phyloP scores from a whole-genome alignment of 169 alveolate species.

The Cryptosporidium tyzzeri region DNA sequence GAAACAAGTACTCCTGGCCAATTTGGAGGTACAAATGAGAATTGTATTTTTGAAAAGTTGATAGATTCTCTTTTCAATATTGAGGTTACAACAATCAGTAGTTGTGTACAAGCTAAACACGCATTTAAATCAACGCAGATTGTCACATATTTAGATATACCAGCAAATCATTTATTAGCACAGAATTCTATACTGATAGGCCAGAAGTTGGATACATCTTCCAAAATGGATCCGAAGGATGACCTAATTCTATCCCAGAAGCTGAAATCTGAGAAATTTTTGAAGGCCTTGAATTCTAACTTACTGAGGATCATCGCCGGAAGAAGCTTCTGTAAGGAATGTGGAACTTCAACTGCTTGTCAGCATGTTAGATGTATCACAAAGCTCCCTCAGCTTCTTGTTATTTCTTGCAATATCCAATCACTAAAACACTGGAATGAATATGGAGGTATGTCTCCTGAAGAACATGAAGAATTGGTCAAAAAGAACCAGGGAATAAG shows the following conservation, averaged over 20 bases:
- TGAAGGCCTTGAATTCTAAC: conserved; percentile 6
- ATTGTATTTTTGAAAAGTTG: not conserved
- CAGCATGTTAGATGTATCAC: conserved; percentile 60
- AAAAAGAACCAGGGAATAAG: not conserved
- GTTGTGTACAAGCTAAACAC: conserved; percentile 38
- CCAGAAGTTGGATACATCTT: not conserved
- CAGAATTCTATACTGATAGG: not conserved
- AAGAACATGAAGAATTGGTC: conserved; percentile 23
- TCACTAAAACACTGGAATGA: conserved; percentile 28
- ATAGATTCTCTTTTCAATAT: conserved; percentile 27
- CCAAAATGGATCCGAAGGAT: not conserved
- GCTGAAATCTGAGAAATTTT: conserved; percentile 16
- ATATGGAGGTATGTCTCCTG: conserved; percentile 47
- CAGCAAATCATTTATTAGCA: not conserved
- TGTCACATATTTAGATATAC: not conserved
- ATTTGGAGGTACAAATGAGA: not conserved
- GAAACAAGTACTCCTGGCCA: not conserved
- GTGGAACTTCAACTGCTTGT: conserved; percentile 42
- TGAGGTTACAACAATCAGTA: conserved; percentile 49
- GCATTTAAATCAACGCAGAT: conserved; percentile 17
- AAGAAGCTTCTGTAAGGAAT: conserved; percentile 44
- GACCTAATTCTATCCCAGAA: not conserved
- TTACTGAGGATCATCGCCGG: conserved; percentile 45
- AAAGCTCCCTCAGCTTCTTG: conserved; percentile 21
- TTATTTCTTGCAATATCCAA: conserved; percentile 29